phyloP scores from a whole-genome alignment of 148 eudicot species.

The Silene conica region DNA sequence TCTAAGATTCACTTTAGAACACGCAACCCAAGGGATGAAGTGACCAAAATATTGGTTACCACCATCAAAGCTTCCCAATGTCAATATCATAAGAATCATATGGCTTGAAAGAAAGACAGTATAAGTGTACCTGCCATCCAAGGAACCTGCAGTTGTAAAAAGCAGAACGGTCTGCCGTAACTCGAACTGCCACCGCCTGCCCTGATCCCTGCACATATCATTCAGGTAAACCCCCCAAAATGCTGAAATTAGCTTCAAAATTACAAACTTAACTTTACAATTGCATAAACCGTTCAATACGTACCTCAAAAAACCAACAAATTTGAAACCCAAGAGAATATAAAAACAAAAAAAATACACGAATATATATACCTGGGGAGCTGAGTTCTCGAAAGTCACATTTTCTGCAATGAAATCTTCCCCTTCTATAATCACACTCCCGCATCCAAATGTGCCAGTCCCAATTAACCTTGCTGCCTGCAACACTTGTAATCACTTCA shows the following conservation, averaged over 20 bases:
- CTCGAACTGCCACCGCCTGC: slow-evolving; percentile 92
- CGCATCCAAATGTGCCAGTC: slow-evolving; percentile 96
- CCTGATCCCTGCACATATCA: slow-evolving; percentile 64
- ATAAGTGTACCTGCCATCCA: slow-evolving; percentile 79
- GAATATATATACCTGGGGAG: slow-evolving; percentile 54
- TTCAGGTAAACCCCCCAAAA: neutral
- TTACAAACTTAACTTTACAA: neutral
- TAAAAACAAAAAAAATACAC: neutral
- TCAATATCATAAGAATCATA: neutral
- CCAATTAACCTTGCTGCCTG: slow-evolving; percentile 80
- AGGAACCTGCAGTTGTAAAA: slow-evolving; percentile 93
- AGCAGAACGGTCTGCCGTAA: slow-evolving; percentile 86
- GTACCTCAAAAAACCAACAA: neutral
- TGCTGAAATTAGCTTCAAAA: neutral
- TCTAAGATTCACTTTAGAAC: too few species aligned
- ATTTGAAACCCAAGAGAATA: neutral
- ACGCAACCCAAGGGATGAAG: too few species aligned
- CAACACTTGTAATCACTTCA: slow-evolving; percentile 2
- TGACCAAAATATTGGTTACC: too few species aligned
- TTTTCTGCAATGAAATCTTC: slow-evolving; percentile 92
- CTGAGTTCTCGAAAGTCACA: slow-evolving; percentile 85
- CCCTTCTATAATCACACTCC: slow-evolving; percentile 81
- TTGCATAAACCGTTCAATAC: neutral
- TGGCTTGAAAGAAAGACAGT: too few species aligned
- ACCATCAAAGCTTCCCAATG: neutral